Evolutionary conservation across 352 stramenopile genomes (phyloP), one percentile per base, ranked within the genome.

Genomic region (Aphanomyces invadans): DNA sequence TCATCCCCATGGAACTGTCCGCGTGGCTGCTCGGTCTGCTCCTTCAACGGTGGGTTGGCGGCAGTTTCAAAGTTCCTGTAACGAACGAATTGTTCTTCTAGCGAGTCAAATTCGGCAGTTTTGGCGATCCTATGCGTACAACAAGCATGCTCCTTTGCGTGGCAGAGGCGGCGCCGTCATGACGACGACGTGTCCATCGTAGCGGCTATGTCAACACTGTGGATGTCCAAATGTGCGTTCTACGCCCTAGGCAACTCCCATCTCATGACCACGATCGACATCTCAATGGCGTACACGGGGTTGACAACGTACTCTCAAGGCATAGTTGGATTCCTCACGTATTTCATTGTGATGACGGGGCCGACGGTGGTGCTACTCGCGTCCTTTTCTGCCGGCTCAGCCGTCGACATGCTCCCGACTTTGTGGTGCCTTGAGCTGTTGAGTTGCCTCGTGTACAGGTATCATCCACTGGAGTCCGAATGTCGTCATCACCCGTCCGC

Each of bases 221-320:
- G 36, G 63, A 21, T 94, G n/a, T 74, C 80, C 1, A 82, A 90
- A 62, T 66, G 69, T n/a, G 66, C 80, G 15, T 96, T 96, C 53
- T 95, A 92, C 42, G 80, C 87, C 5, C 73, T 95, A 0, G 87
- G 86, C 21, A 96, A 96, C 61, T 95, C 87, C 36, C 87, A 96
- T 56, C 73, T 96, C 60, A 85, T 96, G 51, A 92, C 83, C 17
- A 96, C 87, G 1, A 84, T 96, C 60, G 87, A 96, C 69, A 91
- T 96, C 32, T 94, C 85, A 42, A 84, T 92, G 65, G 89, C 86
- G 4, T 95, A 95, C 51, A 84, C 88, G 59, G 87, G 87, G 0
- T 70, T 96, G 23, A 73, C 73, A 9, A 74, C 70, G 17, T 96
- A 96, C 73, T 92, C 81, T 4, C 87, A 95, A 60, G 60, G 19